phyloP scores from a whole-genome alignment of 371 early-diverging fungal genomes.

The Basidiobolus meristosporus region DNA sequence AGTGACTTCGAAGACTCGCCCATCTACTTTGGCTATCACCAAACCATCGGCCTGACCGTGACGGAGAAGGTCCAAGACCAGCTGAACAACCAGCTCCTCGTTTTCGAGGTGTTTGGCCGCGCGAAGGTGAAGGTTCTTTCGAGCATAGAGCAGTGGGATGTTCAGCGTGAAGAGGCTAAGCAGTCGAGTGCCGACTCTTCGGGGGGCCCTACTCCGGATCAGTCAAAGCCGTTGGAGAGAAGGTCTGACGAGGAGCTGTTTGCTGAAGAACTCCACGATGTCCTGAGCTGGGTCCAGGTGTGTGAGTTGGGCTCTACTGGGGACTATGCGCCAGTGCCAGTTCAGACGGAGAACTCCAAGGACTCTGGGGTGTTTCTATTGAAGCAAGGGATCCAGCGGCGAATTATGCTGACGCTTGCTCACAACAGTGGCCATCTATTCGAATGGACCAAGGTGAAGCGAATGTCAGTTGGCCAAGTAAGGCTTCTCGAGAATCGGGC shows the following conservation, averaged over 20 bases:
- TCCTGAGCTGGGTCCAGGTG: constrained; percentile 42
- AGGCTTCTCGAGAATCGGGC: constrained; percentile 43
- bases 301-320: constrained; percentile 48
- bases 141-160: constrained; percentile 6
- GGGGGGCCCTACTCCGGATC: constrained; percentile 1
- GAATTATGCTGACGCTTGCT: constrained; percentile 40
- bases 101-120: constrained; percentile 44
- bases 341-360: constrained; percentile 21
- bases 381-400: constrained; percentile 71
- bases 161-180: constrained; percentile 1
- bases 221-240: constrained; percentile 16
- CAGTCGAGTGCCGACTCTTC: background rate
- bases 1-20: constrained; percentile 25
- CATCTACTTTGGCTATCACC: constrained; percentile 33
- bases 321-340: constrained; percentile 47
- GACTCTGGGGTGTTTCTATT: constrained; percentile 50
- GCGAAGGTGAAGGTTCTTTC: constrained; percentile 23
- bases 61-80: constrained; percentile 19
- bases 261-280: constrained; percentile 44
- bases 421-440: constrained; percentile 63
- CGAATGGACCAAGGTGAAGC: constrained; percentile 28
- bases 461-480: constrained; percentile 37
- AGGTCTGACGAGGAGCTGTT: constrained; percentile 43
- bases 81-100: constrained; percentile 14
- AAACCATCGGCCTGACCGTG: constrained; percentile 29